Conservation (phyloP, 2,329 filamentous ascomycete genomes). For the Apiospora rasikravindrae region DNA sequence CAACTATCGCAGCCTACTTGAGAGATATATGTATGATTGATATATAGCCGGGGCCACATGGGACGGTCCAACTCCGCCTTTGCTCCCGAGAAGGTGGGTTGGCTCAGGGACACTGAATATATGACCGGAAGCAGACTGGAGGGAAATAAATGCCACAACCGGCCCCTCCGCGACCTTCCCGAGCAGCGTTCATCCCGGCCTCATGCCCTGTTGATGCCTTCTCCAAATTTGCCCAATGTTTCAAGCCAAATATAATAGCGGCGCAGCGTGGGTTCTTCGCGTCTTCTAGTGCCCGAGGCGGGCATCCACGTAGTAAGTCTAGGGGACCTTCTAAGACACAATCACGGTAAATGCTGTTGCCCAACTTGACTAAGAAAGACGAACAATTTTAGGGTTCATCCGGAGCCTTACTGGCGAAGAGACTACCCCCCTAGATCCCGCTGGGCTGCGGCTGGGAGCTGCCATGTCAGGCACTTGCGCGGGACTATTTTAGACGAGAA, state of each 20-base stretch:
- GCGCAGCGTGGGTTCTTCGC: background rate
- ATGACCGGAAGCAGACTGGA: background rate
- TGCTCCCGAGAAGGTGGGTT: background rate
- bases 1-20: background rate
- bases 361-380: background rate
- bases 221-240: background rate
- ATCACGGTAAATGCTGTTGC: background rate
- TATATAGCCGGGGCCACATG: background rate
- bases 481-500: background rate
- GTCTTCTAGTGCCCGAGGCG: background rate
- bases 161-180: background rate
- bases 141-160: background rate
- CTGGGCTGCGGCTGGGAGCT: background rate
- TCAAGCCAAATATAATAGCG: constrained; percentile 1
- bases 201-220: background rate
- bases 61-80: background rate
- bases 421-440: constrained; percentile 5
- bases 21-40: background rate
- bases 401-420: background rate
- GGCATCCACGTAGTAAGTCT: background rate
- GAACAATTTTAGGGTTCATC: background rate
- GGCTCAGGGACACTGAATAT: background rate
- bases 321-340: background rate
- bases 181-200: constrained; percentile 1
- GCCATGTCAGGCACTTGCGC: background rate